Conservation (phyloP, 2,329 filamentous ascomycete species). For the Verruconis gallopava region DNA sequence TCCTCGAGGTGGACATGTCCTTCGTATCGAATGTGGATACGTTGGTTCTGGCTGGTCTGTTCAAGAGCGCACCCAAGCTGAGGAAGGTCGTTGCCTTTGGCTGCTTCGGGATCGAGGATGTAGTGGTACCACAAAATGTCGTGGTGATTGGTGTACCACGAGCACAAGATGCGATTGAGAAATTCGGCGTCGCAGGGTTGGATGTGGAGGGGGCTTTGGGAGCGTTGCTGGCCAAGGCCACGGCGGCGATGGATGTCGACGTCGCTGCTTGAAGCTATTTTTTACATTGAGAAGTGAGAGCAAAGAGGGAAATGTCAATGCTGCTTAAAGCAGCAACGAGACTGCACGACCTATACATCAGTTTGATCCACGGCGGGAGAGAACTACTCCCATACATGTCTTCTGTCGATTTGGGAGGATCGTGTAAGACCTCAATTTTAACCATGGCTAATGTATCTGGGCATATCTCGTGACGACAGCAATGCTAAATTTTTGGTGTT, state of each 20-base stretch:
- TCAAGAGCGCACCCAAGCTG: constrained; percentile 47
- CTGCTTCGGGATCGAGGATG: constrained; percentile 44
- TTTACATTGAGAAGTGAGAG: too few species aligned
- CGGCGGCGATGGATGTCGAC: constrained; percentile 2
- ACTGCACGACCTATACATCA: too few species aligned
- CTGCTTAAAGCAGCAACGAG: too few species aligned
- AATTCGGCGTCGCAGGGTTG: constrained; percentile 25
- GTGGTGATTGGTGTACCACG: constrained; percentile 47
- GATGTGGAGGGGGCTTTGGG: constrained; percentile 4
- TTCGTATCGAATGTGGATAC: constrained; percentile 61
- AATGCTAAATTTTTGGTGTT: too few species aligned
- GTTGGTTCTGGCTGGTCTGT: constrained; percentile 49
- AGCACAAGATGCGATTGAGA: constrained; percentile 44
- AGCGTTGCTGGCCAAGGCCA: background rate
- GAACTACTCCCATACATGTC: too few species aligned
- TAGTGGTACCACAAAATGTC: constrained; percentile 43
- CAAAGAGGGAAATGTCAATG: too few species aligned
- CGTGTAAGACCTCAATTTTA: too few species aligned
- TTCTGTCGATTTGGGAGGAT: too few species aligned
- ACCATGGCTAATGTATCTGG: too few species aligned
- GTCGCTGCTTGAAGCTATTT: constrained; percentile 2
- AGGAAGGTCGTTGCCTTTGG: constrained; percentile 48
- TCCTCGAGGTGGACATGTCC: constrained; percentile 62
- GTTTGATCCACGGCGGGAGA: too few species aligned
- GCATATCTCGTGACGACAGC: too few species aligned